Percentiles rank a stretch among this genome's conserved stretches.
Evolutionary conservation across 2,329 filamentous ascomycete species (phyloP).

Genomic region (Aspergillus sergii): DNA sequence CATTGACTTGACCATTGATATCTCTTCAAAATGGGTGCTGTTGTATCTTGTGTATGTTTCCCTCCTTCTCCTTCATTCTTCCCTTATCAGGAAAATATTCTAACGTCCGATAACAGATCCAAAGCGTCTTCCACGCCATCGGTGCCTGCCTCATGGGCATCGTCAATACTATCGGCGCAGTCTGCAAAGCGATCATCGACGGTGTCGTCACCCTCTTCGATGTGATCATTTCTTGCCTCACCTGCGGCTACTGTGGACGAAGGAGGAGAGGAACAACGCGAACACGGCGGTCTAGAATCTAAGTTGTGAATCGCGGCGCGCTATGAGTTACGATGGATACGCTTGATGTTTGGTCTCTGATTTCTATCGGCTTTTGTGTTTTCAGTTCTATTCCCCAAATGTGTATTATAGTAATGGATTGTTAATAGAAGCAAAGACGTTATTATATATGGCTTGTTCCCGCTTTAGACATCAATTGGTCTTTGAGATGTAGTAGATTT

Average conservation of each 20-base stretch:
- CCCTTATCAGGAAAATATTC: slow-evolving; percentile 19
- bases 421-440: not conserved
- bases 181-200: slow-evolving; percentile 68
- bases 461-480: slow-evolving; percentile 26
- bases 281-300: slow-evolving; percentile 23
- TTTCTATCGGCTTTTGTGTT: not conserved
- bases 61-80: not conserved
- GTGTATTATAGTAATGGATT: slow-evolving; percentile 1
- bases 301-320: not conserved
- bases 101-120: slow-evolving; percentile 50
- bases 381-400: slow-evolving; percentile 1
- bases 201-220: slow-evolving; percentile 67
- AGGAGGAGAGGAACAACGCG: slow-evolving; percentile 25
- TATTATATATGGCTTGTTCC: not conserved
- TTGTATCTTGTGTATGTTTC: slow-evolving; percentile 76
- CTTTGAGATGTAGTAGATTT: slow-evolving; percentile 24
- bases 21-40: slow-evolving; percentile 70
- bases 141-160: slow-evolving; percentile 69
- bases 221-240: slow-evolving; percentile 68
- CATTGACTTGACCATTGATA: slow-evolving; percentile 7
- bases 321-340: slow-evolving; percentile 16
- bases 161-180: slow-evolving; percentile 65
- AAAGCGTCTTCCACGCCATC: slow-evolving; percentile 63
- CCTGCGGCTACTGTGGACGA: slow-evolving; percentile 45
- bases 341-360: slow-evolving; percentile 5